Conservation (phyloP, 2,329 filamentous ascomycete species). For the Escovopsis weberi region DNA sequence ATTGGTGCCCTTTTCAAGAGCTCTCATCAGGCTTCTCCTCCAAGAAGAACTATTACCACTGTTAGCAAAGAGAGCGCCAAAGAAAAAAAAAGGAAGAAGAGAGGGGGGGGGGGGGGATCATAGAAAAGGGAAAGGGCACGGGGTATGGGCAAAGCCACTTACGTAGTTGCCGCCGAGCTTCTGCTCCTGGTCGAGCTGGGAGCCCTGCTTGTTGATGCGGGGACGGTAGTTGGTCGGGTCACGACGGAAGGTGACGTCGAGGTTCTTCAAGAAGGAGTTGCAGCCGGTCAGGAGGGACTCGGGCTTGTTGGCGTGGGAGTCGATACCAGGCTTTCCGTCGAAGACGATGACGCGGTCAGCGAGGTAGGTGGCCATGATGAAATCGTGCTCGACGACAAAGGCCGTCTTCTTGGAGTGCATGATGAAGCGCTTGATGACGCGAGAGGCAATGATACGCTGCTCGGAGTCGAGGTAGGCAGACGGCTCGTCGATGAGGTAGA, state of each 20-base stretch:
- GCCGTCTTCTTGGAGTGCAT: slow-evolving; percentile 99
- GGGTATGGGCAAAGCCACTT: slow-evolving; percentile 24
- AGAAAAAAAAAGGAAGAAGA: slow-evolving; percentile 1
- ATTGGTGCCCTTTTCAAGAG: slow-evolving; percentile 41
- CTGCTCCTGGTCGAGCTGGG: slow-evolving; percentile 95
- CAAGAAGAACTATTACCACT: slow-evolving; percentile 63
- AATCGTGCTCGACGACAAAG: slow-evolving; percentile 99
- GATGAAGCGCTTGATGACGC: slow-evolving; percentile 99
- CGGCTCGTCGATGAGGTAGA: slow-evolving; percentile 97
- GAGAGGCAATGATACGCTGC: slow-evolving; percentile 92
- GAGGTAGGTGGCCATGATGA: slow-evolving; percentile 75
- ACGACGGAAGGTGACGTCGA: slow-evolving; percentile 96
- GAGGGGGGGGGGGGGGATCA: background rate
- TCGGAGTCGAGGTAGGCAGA: slow-evolving; percentile 96
- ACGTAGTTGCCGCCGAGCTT: slow-evolving; percentile 86
- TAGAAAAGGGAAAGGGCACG: background rate
- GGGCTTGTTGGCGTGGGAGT: slow-evolving; percentile 76
- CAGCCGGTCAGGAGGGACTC: slow-evolving; percentile 90
- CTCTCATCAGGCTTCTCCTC: slow-evolving; percentile 52
- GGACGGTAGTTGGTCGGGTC: slow-evolving; percentile 93
- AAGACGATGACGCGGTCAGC: slow-evolving; percentile 97
- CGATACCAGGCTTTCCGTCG: slow-evolving; percentile 79
- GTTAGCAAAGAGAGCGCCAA: slow-evolving; percentile 9
- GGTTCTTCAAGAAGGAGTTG: slow-evolving; percentile 90
- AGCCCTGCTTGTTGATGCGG: slow-evolving; percentile 95